Percentiles rank a stretch among this genome's conserved stretches.
Conservation (phyloP, 1,284 basidiomycete species). For the Ceratobasidium sp. region DNA sequence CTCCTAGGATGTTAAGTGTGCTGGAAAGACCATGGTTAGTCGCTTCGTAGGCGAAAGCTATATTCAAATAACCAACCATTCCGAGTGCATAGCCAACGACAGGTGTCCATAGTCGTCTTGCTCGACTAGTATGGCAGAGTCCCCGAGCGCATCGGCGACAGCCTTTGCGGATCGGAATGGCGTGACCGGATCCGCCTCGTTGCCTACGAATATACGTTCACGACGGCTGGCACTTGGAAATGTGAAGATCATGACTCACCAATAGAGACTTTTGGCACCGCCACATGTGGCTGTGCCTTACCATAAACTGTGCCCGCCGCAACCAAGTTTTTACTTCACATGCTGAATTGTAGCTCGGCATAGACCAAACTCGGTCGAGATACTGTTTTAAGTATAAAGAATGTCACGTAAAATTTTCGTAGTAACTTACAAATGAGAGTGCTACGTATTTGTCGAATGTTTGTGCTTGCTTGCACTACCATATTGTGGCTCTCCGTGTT, state of each 20-base stretch:
- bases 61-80: neutral
- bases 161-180: constrained; percentile 30
- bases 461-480: neutral
- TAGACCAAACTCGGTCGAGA: neutral
- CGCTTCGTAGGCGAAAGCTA: no score
- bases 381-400: neutral
- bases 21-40: neutral
- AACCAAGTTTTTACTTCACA: neutral
- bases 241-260: neutral
- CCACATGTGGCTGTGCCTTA: constrained; percentile 5
- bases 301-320: neutral
- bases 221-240: neutral
- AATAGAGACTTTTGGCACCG: constrained; percentile 27
- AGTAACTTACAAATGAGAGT: neutral
- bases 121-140: constrained; percentile 37
- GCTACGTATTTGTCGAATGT: neutral
- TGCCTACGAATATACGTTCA: constrained; percentile 3
- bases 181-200: constrained; percentile 40
- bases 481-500: no score
- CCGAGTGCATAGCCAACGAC: constrained; percentile 17
- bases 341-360: neutral
- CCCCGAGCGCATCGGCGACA: constrained; percentile 36
- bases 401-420: neutral
- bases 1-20: constrained; percentile 11
- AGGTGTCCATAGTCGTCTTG: constrained; percentile 37